Percentiles rank a stretch among this genome's conserved stretches.
Conservation (phyloP, 2,329 filamentous ascomycete genomes). For the Pseudocercospora crystallina region DNA sequence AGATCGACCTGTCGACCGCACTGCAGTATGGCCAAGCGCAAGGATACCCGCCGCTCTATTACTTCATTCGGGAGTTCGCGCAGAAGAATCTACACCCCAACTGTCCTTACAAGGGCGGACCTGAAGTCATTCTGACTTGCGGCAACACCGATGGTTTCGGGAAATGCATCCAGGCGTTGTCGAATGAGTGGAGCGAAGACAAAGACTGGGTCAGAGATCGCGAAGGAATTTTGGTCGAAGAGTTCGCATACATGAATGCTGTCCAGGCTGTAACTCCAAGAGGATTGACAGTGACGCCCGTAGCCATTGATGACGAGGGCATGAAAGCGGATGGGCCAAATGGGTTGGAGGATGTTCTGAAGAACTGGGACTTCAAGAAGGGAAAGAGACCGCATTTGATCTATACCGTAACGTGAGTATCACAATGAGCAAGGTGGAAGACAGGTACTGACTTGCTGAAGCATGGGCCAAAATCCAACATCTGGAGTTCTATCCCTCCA, state of each 20-base stretch:
- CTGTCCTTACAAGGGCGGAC: slow-evolving; percentile 73
- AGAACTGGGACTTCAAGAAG: slow-evolving; percentile 74
- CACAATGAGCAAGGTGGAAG: background rate
- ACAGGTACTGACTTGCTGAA: slow-evolving; percentile 34
- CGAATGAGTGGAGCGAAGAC: slow-evolving; percentile 70
- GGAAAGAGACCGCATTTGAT: slow-evolving; percentile 79
- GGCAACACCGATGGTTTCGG: slow-evolving; percentile 83
- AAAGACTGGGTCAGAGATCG: slow-evolving; percentile 66
- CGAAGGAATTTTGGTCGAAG: slow-evolving; percentile 77
- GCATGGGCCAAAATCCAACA: slow-evolving; percentile 88
- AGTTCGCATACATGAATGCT: slow-evolving; percentile 78
- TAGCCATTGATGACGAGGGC: slow-evolving; percentile 75
- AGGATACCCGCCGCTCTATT: slow-evolving; percentile 75
- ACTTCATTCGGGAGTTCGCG: slow-evolving; percentile 77
- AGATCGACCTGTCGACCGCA: slow-evolving; percentile 78
- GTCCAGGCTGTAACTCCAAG: slow-evolving; percentile 65
- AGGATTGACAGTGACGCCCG: slow-evolving; percentile 70
- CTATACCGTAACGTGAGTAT: slow-evolving; percentile 82
- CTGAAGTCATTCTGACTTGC: slow-evolving; percentile 75
- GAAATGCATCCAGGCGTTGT: slow-evolving; percentile 74
- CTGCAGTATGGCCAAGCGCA: slow-evolving; percentile 84
- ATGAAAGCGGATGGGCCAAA: slow-evolving; percentile 74
- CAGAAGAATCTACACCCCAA: slow-evolving; percentile 76
- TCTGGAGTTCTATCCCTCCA: slow-evolving; percentile 71
- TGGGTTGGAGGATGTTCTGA: slow-evolving; percentile 73